Evolutionary conservation across 164 flowering plant genomes (phyloP).

Genomic region (Nymphaea colorata): DNA sequence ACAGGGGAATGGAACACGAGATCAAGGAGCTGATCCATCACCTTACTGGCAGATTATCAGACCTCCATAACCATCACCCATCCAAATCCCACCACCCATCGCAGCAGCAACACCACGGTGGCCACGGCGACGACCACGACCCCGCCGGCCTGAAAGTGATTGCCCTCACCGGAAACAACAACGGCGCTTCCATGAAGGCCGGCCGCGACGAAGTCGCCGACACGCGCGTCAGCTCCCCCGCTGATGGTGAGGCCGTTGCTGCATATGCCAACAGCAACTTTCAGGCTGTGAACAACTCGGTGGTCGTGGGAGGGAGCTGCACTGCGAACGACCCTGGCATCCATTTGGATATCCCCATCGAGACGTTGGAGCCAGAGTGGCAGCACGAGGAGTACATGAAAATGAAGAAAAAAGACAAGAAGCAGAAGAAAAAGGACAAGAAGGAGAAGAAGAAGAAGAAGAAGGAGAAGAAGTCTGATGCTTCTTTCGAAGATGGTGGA

Average conservation of each 20-base stretch:
- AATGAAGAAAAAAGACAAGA: not conserved
- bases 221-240: not conserved
- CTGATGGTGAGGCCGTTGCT: conserved; percentile 23
- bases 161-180: conserved; percentile 63
- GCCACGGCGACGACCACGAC: conserved; percentile 11
- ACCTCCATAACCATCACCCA: conserved; percentile 9
- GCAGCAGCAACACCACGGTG: conserved; percentile 13
- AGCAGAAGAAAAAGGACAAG: conserved; percentile 7
- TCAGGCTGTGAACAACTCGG: conserved; percentile 72
- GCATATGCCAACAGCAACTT: conserved; percentile 68
- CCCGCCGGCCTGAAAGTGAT: conserved; percentile 35
- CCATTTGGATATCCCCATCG: conserved; percentile 45
- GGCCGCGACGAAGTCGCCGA: conserved; percentile 24
- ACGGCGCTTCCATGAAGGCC: conserved; percentile 56
- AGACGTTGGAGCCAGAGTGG: conserved; percentile 5
- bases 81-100: conserved; percentile 1
- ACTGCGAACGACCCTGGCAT: conserved; percentile 67
- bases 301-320: conserved; percentile 63
- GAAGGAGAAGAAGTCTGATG: not conserved
- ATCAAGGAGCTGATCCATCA: conserved; percentile 41
- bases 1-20: conserved; percentile 27
- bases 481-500: not conserved
- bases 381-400: not conserved
- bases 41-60: conserved; percentile 26
- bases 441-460: not conserved